Evolutionary conservation across 441 rosid species (phyloP), one percentile per base, ranked within the genome.

Genomic region (Populus hybrid): DNA sequence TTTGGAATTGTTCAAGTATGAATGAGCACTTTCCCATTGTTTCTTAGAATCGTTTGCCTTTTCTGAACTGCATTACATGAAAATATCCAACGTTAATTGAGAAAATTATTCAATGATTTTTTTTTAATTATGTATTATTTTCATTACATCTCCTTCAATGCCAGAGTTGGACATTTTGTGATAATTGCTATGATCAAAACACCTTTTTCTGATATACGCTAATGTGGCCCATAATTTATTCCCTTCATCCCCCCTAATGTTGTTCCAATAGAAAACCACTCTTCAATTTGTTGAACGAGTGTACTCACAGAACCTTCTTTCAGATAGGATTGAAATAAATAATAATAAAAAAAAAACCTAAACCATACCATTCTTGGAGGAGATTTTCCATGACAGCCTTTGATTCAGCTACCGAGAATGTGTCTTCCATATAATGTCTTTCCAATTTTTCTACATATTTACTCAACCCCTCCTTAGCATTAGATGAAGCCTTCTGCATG

Each of bases 311-410:
- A n/a, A 10, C 12, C 24, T 64, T 64, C 68, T 5, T 26, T 21
- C 11, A 66, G 14, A 12, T 4, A 23, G 23, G 35, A 6, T 66
- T 21, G 30, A 9, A 66, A 8, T 1, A 26, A 26, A 26, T 26
- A 26, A 26, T 26, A 26, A 21, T 1, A 66, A 8, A 8, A 66
- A 21, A 38, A 23, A 68, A 64, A 16, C 26, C 26, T 57, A 65
- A 26, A 7, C 74, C 82, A 35, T 86, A 93, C 99, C 96, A 90
- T 67, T 91, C 90, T 46, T 90, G 86, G 75, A 92, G 86, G 80
- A 80, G 76, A 82, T 78, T 84, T 75, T 88, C 91, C 87, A 89
- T 88, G 68, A 87, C 73, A 65, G 84, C 77, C 72, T 81, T 83
- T 77, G 90, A 84, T 87, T 89, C 92, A 46, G 92, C 93, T 5